Conservation (phyloP, 495 filamentous ascomycete species). For the Penicillium desertorum region DNA sequence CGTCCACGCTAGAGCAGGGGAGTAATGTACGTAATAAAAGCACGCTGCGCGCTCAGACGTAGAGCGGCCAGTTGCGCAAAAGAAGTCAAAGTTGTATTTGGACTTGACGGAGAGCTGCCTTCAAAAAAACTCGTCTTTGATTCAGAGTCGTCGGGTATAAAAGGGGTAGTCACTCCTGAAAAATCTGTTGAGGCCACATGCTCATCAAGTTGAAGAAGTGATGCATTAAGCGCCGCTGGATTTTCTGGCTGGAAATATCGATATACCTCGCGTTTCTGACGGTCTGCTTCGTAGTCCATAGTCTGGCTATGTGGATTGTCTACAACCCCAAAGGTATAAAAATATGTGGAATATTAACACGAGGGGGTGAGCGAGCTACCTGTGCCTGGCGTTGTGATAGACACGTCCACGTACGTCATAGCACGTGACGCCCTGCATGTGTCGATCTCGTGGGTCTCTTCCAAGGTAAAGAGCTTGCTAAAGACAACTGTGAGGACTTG, state of each 20-base stretch:
- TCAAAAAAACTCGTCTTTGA: background rate
- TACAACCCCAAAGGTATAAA: background rate
- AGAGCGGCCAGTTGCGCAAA: conserved; percentile 44
- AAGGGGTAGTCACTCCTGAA: background rate
- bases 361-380: background rate
- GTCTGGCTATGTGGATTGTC: background rate
- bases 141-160: background rate
- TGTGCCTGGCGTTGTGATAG: background rate
- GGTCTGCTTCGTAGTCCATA: conserved; percentile 15
- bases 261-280: conserved; percentile 32
- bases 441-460: background rate
- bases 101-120: conserved; percentile 33
- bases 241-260: conserved; percentile 33
- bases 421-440: background rate
- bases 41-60: conserved; percentile 41
- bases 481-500: background rate
- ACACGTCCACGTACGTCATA: background rate
- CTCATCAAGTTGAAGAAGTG: background rate
- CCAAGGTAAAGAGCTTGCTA: background rate
- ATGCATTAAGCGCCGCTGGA: conserved; percentile 7
- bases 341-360: background rate
- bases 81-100: conserved; percentile 44
- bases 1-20: background rate
- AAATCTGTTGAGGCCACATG: background rate
- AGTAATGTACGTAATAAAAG: conserved; percentile 24